Evolutionary conservation across 805 yeast genomes (phyloP).

Genomic region (Wickerhamiella sergipiensis): DNA sequence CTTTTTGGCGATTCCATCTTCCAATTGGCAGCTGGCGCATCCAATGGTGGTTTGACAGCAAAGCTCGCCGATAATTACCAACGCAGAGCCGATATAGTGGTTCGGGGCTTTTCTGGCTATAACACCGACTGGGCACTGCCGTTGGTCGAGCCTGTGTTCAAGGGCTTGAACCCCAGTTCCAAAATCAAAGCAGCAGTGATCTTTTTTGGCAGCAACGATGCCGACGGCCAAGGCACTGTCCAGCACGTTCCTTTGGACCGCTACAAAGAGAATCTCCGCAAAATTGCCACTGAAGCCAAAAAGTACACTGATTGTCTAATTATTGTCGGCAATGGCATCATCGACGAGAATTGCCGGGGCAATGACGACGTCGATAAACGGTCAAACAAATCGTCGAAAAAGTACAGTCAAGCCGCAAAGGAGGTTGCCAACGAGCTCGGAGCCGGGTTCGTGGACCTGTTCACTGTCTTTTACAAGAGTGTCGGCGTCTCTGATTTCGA

Average conservation of each 20-base stretch:
- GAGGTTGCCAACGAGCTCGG: constrained; percentile 31
- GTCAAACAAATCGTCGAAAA: constrained; percentile 30
- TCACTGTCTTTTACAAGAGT: constrained; percentile 30
- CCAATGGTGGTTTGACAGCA: constrained; percentile 33
- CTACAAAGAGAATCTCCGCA: constrained; percentile 35
- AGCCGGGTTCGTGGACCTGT: constrained; percentile 47
- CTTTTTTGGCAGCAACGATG: constrained; percentile 77
- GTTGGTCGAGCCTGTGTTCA: constrained; percentile 38
- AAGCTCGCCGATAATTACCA: constrained; percentile 34
- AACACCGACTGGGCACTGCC: constrained; percentile 46
- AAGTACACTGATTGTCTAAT: constrained; percentile 37
- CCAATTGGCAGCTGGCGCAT: constrained; percentile 33
- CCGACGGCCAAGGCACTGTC: constrained; percentile 29
- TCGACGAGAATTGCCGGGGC: constrained; percentile 29
- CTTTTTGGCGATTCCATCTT: constrained; percentile 65
- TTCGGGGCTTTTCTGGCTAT: constrained; percentile 70
- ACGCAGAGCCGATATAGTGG: constrained; percentile 53
- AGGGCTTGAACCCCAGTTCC: constrained; percentile 25
- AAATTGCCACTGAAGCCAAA: constrained; percentile 30
- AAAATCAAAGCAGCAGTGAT: constrained; percentile 32
- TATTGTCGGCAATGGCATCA: constrained; percentile 47
- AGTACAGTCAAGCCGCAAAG: constrained; percentile 39
- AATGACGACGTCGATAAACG: constrained; percentile 31
- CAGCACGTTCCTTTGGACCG: constrained; percentile 40
- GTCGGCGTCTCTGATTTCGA: constrained; percentile 28